These are phyloP conservation scores for Penicillium sp. DNA, from an alignment of 2,329 filamentous ascomycete species.

Conservation along the genomic window DNA sequence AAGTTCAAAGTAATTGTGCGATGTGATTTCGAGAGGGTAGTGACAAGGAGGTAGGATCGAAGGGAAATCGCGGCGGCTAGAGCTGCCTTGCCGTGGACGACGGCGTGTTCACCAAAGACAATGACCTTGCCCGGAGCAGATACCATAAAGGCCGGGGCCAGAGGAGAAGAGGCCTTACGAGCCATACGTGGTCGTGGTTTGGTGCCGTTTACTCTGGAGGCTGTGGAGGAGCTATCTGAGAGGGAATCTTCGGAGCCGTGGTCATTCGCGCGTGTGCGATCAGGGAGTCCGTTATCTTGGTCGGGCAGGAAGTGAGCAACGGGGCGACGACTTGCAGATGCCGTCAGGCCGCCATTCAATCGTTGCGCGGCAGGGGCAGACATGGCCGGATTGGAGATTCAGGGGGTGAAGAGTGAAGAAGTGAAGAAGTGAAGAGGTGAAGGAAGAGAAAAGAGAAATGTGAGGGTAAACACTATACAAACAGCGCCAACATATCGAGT, in stretches of 20 bases:
- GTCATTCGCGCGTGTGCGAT: slow-evolving; percentile 18
- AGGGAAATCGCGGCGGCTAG: slow-evolving; percentile 94
- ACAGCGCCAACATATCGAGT: neutral
- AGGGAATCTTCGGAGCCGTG: slow-evolving; percentile 19
- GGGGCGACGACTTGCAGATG: slow-evolving; percentile 25
- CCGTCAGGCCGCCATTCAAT: slow-evolving; percentile 31
- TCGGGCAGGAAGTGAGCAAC: slow-evolving; percentile 27
- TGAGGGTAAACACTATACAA: neutral
- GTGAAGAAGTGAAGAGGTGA: neutral
- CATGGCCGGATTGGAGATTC: slow-evolving; percentile 12
- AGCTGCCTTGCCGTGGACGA: slow-evolving; percentile 95
- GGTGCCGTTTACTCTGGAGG: slow-evolving; percentile 15
- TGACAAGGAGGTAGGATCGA: slow-evolving; percentile 93
- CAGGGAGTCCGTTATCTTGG: slow-evolving; percentile 17
- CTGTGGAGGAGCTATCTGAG: slow-evolving; percentile 30
- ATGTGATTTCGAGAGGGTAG: slow-evolving; percentile 85
- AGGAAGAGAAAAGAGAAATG: neutral
- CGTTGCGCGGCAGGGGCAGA: slow-evolving; percentile 19
- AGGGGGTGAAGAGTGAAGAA: slow-evolving; percentile 12
- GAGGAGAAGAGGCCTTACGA: slow-evolving; percentile 50
- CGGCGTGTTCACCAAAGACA: slow-evolving; percentile 94
- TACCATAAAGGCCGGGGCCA: slow-evolving; percentile 91
- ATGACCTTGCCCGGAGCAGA: slow-evolving; percentile 98
- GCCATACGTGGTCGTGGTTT: slow-evolving; percentile 16
- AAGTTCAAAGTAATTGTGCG: slow-evolving; percentile 84